These are phyloP conservation scores for Arachnopeziza araneosa DNA, from an alignment of 2,329 filamentous ascomycete species.

Conservation along the genomic window DNA sequence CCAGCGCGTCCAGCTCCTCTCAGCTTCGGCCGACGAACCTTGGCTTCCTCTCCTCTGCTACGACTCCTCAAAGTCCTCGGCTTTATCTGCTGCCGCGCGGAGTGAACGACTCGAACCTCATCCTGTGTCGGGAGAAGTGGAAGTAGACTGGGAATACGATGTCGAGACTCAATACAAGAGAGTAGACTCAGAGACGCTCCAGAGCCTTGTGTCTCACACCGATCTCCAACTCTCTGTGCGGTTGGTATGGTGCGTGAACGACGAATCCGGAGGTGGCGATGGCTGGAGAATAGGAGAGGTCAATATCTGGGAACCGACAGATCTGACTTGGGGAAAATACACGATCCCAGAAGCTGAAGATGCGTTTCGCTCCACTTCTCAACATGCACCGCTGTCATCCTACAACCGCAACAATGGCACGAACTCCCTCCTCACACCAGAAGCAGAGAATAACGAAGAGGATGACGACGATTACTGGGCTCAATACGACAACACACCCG, in stretches of 20 bases:
- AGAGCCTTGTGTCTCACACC: conserved; percentile 56
- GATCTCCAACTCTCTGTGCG: conserved; percentile 59
- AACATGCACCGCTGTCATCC: conserved; percentile 2
- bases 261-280: conserved; percentile 42
- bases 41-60: conserved; percentile 73
- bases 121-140: conserved; percentile 73
- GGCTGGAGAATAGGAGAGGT: conserved; percentile 73
- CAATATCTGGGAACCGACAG: conserved; percentile 49
- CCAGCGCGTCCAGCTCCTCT: conserved; percentile 61
- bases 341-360: conserved; percentile 58
- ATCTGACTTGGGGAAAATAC: conserved; percentile 43
- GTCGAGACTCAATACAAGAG: conserved; percentile 58
- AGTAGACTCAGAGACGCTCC: conserved; percentile 70
- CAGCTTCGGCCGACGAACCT: conserved; percentile 52
- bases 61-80: conserved; percentile 45
- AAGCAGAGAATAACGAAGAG: conserved; percentile 38
- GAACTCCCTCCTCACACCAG: conserved; percentile 15
- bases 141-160: conserved; percentile 63
- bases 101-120: conserved; percentile 69
- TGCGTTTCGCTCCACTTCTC: conserved; percentile 33
- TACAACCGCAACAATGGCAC: conserved; percentile 15
- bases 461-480: conserved; percentile 79
- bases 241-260: conserved; percentile 62
- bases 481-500: conserved; percentile 67
- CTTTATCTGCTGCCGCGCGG: conserved; percentile 55